Conservation (phyloP, 2,329 filamentous ascomycete genomes). For the Cyclaneusma minus region DNA sequence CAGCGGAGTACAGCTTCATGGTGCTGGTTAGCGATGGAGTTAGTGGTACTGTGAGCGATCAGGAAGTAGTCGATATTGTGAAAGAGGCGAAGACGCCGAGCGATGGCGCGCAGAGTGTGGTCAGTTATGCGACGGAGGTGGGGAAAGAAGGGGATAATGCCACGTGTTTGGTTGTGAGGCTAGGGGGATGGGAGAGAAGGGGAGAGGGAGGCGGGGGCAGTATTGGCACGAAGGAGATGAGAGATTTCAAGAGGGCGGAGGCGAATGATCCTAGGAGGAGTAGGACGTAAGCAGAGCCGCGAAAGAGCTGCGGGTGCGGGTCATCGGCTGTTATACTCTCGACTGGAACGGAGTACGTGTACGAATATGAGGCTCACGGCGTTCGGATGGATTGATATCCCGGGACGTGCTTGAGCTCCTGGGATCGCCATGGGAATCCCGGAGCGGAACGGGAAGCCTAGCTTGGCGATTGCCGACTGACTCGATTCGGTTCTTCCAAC, state of each 20-base stretch:
- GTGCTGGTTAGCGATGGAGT: conserved; percentile 84
- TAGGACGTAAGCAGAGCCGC: conserved; percentile 14
- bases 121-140: conserved; percentile 80
- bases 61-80: conserved; percentile 90
- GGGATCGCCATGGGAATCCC: no score
- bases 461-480: no score
- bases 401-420: no score
- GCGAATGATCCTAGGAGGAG: conserved; percentile 67
- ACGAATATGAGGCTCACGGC: no score
- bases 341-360: no score
- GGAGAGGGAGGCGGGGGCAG: conserved; percentile 79
- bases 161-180: conserved; percentile 49
- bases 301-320: no score
- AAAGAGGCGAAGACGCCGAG: conserved; percentile 90
- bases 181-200: conserved; percentile 56
- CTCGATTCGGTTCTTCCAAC: no score
- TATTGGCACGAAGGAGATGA: conserved; percentile 79
- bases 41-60: conserved; percentile 70
- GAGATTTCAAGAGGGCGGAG: conserved; percentile 69
- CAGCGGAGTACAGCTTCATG: conserved; percentile 79
- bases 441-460: no score
- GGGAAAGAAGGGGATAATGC: conserved; percentile 44
- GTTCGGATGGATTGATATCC: no score
- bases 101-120: conserved; percentile 62
- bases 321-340: no score